Evolutionary conservation across 208 protist species (phyloP).

Genomic region (Crithidia fasciculata): DNA sequence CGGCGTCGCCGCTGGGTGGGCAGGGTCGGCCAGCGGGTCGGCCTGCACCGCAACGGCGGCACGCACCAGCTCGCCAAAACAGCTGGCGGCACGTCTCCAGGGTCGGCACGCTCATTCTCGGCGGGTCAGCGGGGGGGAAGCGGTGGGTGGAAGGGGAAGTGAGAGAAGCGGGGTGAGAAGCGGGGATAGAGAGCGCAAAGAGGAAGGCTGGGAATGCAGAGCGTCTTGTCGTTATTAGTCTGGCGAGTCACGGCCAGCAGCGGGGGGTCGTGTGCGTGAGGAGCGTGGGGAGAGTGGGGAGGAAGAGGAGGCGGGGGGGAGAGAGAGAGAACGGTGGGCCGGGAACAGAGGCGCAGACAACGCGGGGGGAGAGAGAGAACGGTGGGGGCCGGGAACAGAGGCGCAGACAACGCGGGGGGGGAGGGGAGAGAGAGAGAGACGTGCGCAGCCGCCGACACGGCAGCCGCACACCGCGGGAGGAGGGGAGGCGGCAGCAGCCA

Average conservation of each 20-base stretch:
- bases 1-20: not conserved
- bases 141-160: not conserved
- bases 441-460: too few species aligned
- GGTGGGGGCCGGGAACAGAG: too few species aligned
- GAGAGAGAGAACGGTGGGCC: too few species aligned
- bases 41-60: constrained; percentile 7
- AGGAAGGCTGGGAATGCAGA: not conserved
- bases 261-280: too few species aligned
- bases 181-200: not conserved
- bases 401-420: too few species aligned
- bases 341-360: too few species aligned
- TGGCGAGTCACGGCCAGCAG: not conserved
- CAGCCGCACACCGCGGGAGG: too few species aligned
- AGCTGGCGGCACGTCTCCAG: constrained; percentile 18
- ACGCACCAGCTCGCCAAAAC: constrained; percentile 1
- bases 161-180: not conserved
- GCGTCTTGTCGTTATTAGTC: not conserved
- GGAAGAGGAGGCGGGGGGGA: too few species aligned
- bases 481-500: too few species aligned
- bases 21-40: not conserved
- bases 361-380: too few species aligned
- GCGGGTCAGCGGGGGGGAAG: not conserved
- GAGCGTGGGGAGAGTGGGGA: too few species aligned
- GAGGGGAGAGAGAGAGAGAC: too few species aligned
- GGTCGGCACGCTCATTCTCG: constrained; percentile 7